Evolutionary conservation across 345 rosid species (phyloP), one percentile per base, ranked within the genome.

Genomic region (Linum trigynum): DNA sequence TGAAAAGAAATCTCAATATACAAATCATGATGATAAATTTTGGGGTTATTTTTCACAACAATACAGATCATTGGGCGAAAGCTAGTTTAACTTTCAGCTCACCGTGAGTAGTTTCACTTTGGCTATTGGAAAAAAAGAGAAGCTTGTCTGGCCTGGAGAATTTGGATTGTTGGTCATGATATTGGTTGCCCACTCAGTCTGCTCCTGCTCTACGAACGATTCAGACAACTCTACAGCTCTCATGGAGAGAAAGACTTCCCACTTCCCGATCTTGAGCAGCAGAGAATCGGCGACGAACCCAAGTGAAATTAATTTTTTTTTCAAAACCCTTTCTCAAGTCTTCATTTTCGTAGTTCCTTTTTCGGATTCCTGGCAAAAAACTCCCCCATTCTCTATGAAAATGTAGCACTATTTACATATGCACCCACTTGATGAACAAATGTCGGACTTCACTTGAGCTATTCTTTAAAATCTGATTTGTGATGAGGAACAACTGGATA

Each of bases 381-480:
- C 4, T n/a, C 4, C 7, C 36, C 36, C 10, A 2, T n/a, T 36
- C 9, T n/a, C 2, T 12, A 36, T 66, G 63, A 39, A 59, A 48
- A 41, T 42, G 59, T 55, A 45, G n/a, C n/a, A n/a, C n/a, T n/a
- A n/a, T 59, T 32, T 69, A 59, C 89, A 90, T 97, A 79, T 62
- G 71, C 68, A 71, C 88, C 50, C 96, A 75, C 74, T 74, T 95
- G 95, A 86, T 86, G 96, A 91, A 87, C 81, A 95, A 75, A 72
- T 91, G 97, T 74, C 84, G 88, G 71, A 84, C 95, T 16, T 95
- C 90, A 0, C 80, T 95, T 0, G 99, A 95, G 76, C 96, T 95
- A 59, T 95, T 95, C 85, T 95, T 89, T 60, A 97, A 96, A n/a
- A 95, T 91, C 55, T 95, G 99, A 97, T 95, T 95, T 72, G 99